phyloP scores from a whole-genome alignment of 805 yeast species.

The Saturnispora sekii region DNA sequence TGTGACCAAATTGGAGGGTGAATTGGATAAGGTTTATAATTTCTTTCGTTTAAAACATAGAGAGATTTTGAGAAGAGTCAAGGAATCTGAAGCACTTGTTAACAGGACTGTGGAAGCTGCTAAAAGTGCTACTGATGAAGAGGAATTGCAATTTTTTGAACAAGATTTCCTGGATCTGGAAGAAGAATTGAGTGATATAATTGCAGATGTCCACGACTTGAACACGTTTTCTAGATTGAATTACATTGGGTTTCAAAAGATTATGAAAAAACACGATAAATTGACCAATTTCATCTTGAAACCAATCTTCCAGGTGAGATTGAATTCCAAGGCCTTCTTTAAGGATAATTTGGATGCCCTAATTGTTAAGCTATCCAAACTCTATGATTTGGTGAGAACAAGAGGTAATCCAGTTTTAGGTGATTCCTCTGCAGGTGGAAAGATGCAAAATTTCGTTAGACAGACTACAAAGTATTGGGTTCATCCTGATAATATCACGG shows the following conservation, averaged over 20 bases:
- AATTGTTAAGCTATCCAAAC: constrained; percentile 79
- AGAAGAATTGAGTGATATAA: constrained; percentile 72
- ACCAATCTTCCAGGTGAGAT: constrained; percentile 88
- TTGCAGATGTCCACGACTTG: constrained; percentile 95
- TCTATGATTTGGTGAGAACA: constrained; percentile 89
- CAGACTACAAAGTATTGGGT: constrained; percentile 99
- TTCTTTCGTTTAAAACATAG: constrained; percentile 83
- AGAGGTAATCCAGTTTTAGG: constrained; percentile 93
- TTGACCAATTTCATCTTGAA: constrained; percentile 68
- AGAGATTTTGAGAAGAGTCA: constrained; percentile 78
- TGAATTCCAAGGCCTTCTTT: constrained; percentile 90
- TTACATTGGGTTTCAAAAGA: constrained; percentile 95
- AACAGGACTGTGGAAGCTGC: constrained; percentile 41
- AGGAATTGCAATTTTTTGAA: constrained; percentile 33
- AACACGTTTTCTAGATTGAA: constrained; percentile 90
- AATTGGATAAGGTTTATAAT: constrained; percentile 85
- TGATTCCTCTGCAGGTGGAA: constrained; percentile 96
- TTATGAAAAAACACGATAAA: constrained; percentile 94
- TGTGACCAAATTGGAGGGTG: constrained; percentile 62
- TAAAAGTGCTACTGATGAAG: constrained; percentile 28
- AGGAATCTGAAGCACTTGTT: constrained; percentile 69
- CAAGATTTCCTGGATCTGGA: constrained; percentile 66
- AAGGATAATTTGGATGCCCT: constrained; percentile 87
- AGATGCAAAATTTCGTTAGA: constrained; percentile 95
- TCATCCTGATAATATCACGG: constrained; percentile 96